Conservation (phyloP, 2,329 filamentous ascomycete species). For the Ustilaginoidea virens region DNA sequence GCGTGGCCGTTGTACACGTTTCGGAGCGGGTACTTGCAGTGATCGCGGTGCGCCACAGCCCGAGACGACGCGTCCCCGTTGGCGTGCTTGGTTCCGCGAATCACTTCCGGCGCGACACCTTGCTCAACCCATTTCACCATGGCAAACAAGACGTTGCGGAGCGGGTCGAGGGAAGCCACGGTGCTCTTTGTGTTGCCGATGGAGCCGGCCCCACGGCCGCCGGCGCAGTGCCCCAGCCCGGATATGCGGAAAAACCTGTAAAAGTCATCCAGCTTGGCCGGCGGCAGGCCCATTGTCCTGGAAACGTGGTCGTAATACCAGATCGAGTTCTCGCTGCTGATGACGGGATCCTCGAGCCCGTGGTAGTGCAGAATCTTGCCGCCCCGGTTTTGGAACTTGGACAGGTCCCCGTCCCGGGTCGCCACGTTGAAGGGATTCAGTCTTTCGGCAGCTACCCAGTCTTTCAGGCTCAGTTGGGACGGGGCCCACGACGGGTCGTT, state of each 20-base stretch:
- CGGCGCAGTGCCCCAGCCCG: slow-evolving; percentile 35
- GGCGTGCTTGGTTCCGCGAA: slow-evolving; percentile 20
- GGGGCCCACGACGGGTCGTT: slow-evolving; percentile 21
- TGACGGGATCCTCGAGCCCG: slow-evolving; percentile 24
- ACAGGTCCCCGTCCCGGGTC: slow-evolving; percentile 23
- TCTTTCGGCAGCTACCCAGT: slow-evolving; percentile 22
- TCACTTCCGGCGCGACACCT: slow-evolving; percentile 22
- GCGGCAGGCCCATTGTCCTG: slow-evolving; percentile 15
- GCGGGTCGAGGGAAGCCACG: slow-evolving; percentile 14
- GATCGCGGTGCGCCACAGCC: not conserved
- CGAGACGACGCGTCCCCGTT: slow-evolving; percentile 5
- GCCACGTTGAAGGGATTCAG: slow-evolving; percentile 21
- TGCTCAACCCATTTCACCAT: slow-evolving; percentile 33
- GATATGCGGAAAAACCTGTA: slow-evolving; percentile 38
- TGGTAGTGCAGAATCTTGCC: slow-evolving; percentile 31
- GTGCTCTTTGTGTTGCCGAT: slow-evolving; percentile 11
- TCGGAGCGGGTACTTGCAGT: slow-evolving; percentile 1
- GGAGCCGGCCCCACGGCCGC: slow-evolving; percentile 28
- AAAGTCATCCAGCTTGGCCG: slow-evolving; percentile 17
- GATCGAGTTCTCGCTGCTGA: slow-evolving; percentile 17
- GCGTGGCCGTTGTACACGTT: not conserved
- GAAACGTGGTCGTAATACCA: slow-evolving; percentile 11
- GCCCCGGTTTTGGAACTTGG: slow-evolving; percentile 21
- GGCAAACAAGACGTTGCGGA: slow-evolving; percentile 29
- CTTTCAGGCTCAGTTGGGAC: slow-evolving; percentile 16